Conservation (phyloP, 2,329 filamentous ascomycete species). For the Dactylellina sp. region DNA sequence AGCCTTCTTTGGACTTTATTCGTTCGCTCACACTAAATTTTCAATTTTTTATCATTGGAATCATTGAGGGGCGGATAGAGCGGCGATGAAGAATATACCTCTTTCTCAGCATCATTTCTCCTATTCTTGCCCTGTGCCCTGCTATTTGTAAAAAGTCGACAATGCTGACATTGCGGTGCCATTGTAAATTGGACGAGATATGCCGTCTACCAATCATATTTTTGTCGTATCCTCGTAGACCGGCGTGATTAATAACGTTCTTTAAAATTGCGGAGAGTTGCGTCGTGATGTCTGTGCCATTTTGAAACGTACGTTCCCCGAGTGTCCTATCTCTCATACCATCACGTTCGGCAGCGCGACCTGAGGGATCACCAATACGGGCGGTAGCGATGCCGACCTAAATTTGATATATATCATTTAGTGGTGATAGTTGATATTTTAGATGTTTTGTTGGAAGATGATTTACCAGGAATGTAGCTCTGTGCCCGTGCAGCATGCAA, state of each 20-base stretch:
- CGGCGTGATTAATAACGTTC: slow-evolving; percentile 47
- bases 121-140: slow-evolving; percentile 79
- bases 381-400: slow-evolving; percentile 79
- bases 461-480: slow-evolving; percentile 66
- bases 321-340: slow-evolving; percentile 45
- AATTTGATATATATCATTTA: slow-evolving; percentile 45
- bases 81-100: slow-evolving; percentile 71
- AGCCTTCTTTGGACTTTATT: slow-evolving; percentile 85
- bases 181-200: slow-evolving; percentile 83
- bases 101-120: slow-evolving; percentile 87
- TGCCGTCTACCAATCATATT: slow-evolving; percentile 75
- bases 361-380: slow-evolving; percentile 82
- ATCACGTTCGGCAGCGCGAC: slow-evolving; percentile 65
- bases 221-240: slow-evolving; percentile 68
- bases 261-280: slow-evolving; percentile 33
- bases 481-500: slow-evolving; percentile 81
- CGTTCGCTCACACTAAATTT: slow-evolving; percentile 77
- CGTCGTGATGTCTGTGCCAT: slow-evolving; percentile 29
- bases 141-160: slow-evolving; percentile 80
- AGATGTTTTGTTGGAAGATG: background rate
- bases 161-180: slow-evolving; percentile 79
- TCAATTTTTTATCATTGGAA: background rate
- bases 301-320: slow-evolving; percentile 28
- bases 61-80: background rate
- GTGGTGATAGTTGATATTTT: slow-evolving; percentile 57